Evolutionary conservation across 2,329 filamentous ascomycete species (phyloP).

Genomic region (Aschersonia sp.): DNA sequence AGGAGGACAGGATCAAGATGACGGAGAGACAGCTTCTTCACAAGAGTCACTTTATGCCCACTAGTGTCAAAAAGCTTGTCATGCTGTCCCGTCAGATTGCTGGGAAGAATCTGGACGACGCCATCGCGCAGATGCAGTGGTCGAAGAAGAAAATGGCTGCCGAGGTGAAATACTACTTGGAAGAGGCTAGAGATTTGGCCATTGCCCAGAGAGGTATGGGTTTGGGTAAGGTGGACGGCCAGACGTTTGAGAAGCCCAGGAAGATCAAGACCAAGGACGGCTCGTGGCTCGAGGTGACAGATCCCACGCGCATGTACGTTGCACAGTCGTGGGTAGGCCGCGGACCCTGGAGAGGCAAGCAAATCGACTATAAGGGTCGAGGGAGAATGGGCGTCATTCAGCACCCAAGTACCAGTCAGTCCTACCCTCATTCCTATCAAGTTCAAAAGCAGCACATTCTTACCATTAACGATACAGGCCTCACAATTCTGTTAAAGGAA

Average conservation of each 20-base stretch:
- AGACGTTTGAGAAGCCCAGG: slow-evolving; percentile 19
- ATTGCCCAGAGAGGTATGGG: slow-evolving; percentile 78
- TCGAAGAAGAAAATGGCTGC: slow-evolving; percentile 84
- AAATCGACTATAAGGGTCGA: slow-evolving; percentile 60
- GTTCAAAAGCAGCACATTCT: neutral
- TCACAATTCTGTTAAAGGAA: slow-evolving; percentile 79
- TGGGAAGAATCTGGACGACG: slow-evolving; percentile 88
- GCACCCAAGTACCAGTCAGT: slow-evolving; percentile 63
- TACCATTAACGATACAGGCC: slow-evolving; percentile 30
- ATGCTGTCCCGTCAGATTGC: slow-evolving; percentile 77
- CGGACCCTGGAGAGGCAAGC: slow-evolving; percentile 43
- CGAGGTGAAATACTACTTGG: slow-evolving; percentile 66
- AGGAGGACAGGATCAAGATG: slow-evolving; percentile 52
- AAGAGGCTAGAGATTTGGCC: slow-evolving; percentile 69
- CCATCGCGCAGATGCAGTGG: slow-evolving; percentile 88
- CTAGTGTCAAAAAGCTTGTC: slow-evolving; percentile 82
- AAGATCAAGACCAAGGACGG: slow-evolving; percentile 64
- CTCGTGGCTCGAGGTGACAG: slow-evolving; percentile 52
- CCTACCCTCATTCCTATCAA: neutral
- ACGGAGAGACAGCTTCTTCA: slow-evolving; percentile 38
- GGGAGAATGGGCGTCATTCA: slow-evolving; percentile 54
- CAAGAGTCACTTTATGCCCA: slow-evolving; percentile 63
- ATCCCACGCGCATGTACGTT: slow-evolving; percentile 77
- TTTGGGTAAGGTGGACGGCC: slow-evolving; percentile 32
- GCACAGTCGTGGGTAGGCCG: slow-evolving; percentile 87